Base-by-base conservation (phyloP, 345 rosid genomes). In the Salix dunnii region DNA sequence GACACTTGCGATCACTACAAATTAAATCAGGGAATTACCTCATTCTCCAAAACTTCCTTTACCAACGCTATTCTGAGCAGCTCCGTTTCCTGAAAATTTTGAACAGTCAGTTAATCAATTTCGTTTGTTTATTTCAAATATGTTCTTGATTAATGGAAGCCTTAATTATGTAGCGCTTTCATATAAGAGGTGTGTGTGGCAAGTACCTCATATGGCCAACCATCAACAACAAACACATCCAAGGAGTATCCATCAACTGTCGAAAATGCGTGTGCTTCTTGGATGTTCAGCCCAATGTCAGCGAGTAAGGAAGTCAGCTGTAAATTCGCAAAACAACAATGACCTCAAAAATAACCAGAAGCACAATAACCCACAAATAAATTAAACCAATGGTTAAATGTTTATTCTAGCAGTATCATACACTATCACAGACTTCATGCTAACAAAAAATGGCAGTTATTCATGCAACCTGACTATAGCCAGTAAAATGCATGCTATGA, bases 171-270 rank as follows among this genome's bases (percentile, higher is more conserved):
- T 60, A 70, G n/a, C 51, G 25, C 60, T 6, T 21, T 53, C 20
- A 53, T 13, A 46, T 30, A 30, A 27, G 42, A 7, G 55, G 49
- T 48, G 70, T 73, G 61, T 60, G 20, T 17, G 23, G 23, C 8
- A 31, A 36, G n/a, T 87, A 93, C 99, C 99, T 96, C 98, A 79
- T 79, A 93, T n/a, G 92, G 97, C 99, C 98, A 96, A 84, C 99
- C 98, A 77, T 96, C 99, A 83, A 96, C 98, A 71, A 96, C 98
- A 85, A 96, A 96, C 76, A 93, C 98, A 88, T 96, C 99, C 38
- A 96, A 86, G 64, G 99, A 96, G 85, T 82, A 96, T 71, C 99
- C 98, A 79, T 96, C 96, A 13, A 82, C 88, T 6, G 99, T 93
- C 74, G 99, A 96, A 86, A 96, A 93, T 48, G 88, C 99, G 77